phyloP scores from a whole-genome alignment of 805 yeast genomes.

The Martiniozyma abietophila region DNA sequence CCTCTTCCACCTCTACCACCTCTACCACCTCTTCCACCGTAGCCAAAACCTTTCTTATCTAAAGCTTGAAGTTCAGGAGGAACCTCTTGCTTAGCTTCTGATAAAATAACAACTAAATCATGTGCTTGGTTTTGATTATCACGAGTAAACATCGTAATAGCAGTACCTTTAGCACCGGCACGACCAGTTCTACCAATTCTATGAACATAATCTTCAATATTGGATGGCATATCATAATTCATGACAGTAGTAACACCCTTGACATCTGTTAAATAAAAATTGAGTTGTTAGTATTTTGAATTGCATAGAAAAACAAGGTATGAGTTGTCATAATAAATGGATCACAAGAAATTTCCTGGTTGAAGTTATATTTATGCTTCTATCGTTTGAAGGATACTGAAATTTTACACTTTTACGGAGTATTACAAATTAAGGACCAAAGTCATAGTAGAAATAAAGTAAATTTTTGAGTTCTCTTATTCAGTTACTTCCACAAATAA shows the following conservation, averaged over 20 bases:
- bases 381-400: too few species aligned
- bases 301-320: too few species aligned
- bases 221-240: constrained; percentile 96
- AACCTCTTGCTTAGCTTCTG: constrained; percentile 89
- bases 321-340: too few species aligned
- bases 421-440: too few species aligned
- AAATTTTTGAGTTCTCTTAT: too few species aligned
- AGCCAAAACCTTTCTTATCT: constrained; percentile 60
- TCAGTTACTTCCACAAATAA: too few species aligned
- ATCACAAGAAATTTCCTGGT: too few species aligned
- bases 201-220: constrained; percentile 97
- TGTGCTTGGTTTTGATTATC: constrained; percentile 83
- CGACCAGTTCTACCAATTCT: constrained; percentile 99
- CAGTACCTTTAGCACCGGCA: constrained; percentile 95
- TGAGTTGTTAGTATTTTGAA: constrained; percentile 12
- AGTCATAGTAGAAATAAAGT: too few species aligned
- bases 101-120: constrained; percentile 79
- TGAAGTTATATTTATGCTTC: too few species aligned
- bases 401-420: too few species aligned
- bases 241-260: constrained; percentile 92
- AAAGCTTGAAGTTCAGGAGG: constrained; percentile 72
- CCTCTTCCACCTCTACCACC: constrained; percentile 44
- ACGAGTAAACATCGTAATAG: constrained; percentile 87
- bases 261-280: constrained; percentile 52
- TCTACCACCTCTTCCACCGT: constrained; percentile 46